These are phyloP conservation scores for Fusarium denticulatum DNA, from an alignment of 2,329 filamentous ascomycete genomes.

Conservation along the genomic window DNA sequence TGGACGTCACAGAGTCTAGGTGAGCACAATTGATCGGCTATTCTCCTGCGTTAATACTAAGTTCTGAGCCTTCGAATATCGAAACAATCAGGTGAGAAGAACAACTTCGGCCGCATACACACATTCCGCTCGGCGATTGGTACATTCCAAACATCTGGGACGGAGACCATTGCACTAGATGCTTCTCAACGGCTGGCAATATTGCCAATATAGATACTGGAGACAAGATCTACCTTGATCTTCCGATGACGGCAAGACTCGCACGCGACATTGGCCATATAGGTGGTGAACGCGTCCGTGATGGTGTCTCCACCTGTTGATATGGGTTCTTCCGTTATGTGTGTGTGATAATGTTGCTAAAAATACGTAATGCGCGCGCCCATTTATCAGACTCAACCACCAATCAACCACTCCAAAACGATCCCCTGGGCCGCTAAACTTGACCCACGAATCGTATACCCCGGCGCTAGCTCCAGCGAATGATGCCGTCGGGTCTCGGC, in stretches of 20 bases:
- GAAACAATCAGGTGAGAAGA: too few species aligned
- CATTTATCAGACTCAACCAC: not conserved
- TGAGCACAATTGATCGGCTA: too few species aligned
- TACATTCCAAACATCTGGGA: not conserved
- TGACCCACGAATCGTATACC: not conserved
- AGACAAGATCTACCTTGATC: not conserved
- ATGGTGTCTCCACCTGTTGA: not conserved
- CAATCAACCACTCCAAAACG: not conserved
- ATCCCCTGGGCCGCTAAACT: not conserved
- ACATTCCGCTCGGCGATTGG: not conserved
- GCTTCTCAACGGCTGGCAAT: accelerated
- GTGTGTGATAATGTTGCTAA: not conserved
- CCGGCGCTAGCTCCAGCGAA: not conserved
- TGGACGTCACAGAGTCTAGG: too few species aligned
- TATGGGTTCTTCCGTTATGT: not conserved
- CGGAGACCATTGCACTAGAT: not conserved
- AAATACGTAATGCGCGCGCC: not conserved
- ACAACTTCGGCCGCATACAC: too few species aligned
- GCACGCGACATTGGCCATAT: not conserved
- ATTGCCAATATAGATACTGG: not conserved
- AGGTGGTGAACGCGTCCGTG: not conserved
- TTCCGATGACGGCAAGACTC: not conserved
- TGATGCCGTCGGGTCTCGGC: not conserved
- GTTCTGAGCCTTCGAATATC: too few species aligned
- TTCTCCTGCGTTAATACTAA: too few species aligned